phyloP scores from a whole-genome alignment of 305 asterid species.

The Fraxinus velutina region DNA sequence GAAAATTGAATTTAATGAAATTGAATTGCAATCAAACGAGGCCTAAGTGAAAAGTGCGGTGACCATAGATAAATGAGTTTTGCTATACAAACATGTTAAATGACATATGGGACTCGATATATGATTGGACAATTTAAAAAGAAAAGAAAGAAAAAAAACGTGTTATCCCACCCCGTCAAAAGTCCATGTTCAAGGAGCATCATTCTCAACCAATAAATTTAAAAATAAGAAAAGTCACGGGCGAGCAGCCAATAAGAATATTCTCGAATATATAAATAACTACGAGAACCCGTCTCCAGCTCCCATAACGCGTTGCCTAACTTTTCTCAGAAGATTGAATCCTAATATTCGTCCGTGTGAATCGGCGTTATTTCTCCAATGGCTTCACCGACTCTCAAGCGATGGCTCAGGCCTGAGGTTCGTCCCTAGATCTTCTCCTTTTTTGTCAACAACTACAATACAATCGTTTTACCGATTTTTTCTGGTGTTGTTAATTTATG shows the following conservation, averaged over 20 bases:
- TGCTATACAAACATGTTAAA: no score
- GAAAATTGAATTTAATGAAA: no score
- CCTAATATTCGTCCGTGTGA: slow-evolving; percentile 17
- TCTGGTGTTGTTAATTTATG: background rate
- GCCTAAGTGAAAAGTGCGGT: background rate
- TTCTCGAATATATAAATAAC: background rate
- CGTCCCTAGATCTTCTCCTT: background rate
- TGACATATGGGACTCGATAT: no score
- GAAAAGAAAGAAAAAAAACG: no score
- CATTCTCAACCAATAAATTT: background rate
- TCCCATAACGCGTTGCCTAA: background rate
- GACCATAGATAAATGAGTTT: background rate
- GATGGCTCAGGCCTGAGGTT: slow-evolving; percentile 97
- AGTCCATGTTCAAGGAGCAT: background rate
- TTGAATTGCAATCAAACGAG: no score
- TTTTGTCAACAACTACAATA: background rate
- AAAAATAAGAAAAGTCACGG: background rate
- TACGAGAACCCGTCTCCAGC: background rate
- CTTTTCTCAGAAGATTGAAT: background rate
- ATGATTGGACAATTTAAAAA: no score
- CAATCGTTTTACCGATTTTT: background rate
- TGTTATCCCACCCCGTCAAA: background rate
- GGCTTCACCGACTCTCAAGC: slow-evolving; percentile 61
- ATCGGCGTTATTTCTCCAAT: slow-evolving; percentile 24
- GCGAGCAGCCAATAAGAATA: background rate